Base-by-base conservation (phyloP, 805 yeast genomes). In the Lachancea waltii region DNA sequence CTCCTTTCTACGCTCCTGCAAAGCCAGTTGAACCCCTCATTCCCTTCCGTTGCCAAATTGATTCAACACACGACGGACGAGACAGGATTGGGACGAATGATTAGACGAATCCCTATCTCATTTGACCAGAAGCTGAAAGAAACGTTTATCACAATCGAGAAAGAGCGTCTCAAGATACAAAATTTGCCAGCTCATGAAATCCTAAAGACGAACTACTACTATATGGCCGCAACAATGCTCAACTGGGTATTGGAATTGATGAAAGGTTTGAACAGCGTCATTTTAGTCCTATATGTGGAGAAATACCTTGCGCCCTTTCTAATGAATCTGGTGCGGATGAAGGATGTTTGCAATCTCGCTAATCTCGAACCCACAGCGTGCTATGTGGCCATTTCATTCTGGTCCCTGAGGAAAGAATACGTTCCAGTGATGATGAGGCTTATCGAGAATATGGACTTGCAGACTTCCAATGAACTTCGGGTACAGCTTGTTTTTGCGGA, bases 311-410 rank as follows among this genome's bases (percentile, higher is more conserved):
- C 85, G 1, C 95, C 95, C 19, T 79, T 84, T 44, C 63, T 86
- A 40, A 65, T 85, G 51, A 65, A 71, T 13, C 62, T 86, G 33
- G 74, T 78, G 36, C 72, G 69, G 31, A 72, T 83, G 67, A 78
- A 85, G 43, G 97, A 90, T 44, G 85, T 85, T 10, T 83, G 94
- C 47, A 85, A 82, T 47, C 59, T 83, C 40, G 80, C 81, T 0
- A 71, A 70, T 22, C 59, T 83, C 8, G 68, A 69, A 27, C 83
- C 90, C 0, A 67, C 73, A 2, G 50, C 60, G 6, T 48, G 74
- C 16, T 69, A 74, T 45, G 56, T 64, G 13, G 54, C 62, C 20
- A 54, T 81, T 3, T 75, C 80, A 0, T 63, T 68, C 18, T 51
- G 75, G 22, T 67, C 77, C 5, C 72, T 65, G 43, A 62, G 72